Evolutionary conservation across 305 asterid species (phyloP).

Genomic region (Solanum hybrid): DNA sequence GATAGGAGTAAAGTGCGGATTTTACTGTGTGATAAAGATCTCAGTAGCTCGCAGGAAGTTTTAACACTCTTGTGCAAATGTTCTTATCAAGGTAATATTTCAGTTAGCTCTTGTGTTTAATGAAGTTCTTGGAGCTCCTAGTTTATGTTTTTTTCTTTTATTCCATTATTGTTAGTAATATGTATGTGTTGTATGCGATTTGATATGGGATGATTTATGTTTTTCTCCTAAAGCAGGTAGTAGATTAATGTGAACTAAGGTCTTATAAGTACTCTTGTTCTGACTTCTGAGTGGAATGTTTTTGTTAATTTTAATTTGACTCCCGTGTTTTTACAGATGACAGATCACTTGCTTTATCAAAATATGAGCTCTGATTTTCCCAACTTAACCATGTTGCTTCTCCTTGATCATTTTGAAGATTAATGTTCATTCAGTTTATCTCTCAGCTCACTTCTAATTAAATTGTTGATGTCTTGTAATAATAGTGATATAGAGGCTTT

Average conservation of each 20-base stretch:
- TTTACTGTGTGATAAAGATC: conserved; percentile 87
- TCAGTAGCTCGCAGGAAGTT: conserved; percentile 65
- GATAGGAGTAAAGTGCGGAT: conserved; percentile 96
- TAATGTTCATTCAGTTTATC: background rate
- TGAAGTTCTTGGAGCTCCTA: background rate
- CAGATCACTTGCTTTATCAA: background rate
- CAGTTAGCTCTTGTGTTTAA: background rate
- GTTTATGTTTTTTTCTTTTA: background rate
- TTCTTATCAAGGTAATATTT: conserved; percentile 78
- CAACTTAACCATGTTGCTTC: background rate
- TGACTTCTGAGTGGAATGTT: background rate
- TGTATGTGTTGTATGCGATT: background rate
- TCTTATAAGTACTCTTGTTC: background rate
- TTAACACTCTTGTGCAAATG: conserved; percentile 79
- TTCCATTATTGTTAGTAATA: background rate
- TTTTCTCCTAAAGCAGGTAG: background rate
- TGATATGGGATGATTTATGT: background rate
- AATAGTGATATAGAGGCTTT: background rate
- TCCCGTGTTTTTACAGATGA: background rate
- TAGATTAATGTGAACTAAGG: background rate
- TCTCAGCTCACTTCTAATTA: background rate
- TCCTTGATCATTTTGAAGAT: background rate
- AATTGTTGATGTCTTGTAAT: background rate
- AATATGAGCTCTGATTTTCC: background rate
- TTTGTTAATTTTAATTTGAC: background rate